Conservation (phyloP, 2,329 filamentous ascomycete species). For the Penicillium fuscoglaucum region DNA sequence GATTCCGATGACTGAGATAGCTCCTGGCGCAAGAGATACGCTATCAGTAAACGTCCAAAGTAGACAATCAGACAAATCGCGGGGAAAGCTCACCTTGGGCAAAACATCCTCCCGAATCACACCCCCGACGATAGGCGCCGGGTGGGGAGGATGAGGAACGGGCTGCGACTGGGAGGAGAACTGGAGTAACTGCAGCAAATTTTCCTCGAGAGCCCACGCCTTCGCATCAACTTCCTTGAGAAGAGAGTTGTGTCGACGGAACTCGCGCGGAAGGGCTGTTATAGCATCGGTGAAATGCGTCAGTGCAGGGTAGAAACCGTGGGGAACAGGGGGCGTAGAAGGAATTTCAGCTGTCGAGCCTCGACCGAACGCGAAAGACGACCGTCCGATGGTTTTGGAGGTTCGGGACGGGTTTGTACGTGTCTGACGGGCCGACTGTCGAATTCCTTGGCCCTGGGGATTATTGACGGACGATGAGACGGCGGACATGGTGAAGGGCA, state of each 20-base stretch:
- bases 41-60: slow-evolving; percentile 4
- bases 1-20: slow-evolving; percentile 34
- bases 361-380: slow-evolving; percentile 43
- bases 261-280: slow-evolving; percentile 87
- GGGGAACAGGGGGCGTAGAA: slow-evolving; percentile 36
- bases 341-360: slow-evolving; percentile 30
- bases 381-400: slow-evolving; percentile 47
- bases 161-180: slow-evolving; percentile 36
- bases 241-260: slow-evolving; percentile 91
- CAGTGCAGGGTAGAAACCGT: slow-evolving; percentile 64
- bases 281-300: slow-evolving; percentile 87
- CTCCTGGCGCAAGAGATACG: slow-evolving; percentile 24
- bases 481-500: slow-evolving; percentile 26
- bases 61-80: background rate
- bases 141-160: slow-evolving; percentile 36
- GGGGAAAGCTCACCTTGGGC: slow-evolving; percentile 28
- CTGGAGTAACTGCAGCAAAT: slow-evolving; percentile 71
- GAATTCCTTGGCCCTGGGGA: slow-evolving; percentile 33
- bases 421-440: slow-evolving; percentile 47
- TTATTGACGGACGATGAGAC: slow-evolving; percentile 29
- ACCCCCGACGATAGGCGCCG: slow-evolving; percentile 39
- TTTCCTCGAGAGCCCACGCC: slow-evolving; percentile 82
- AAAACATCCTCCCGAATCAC: slow-evolving; percentile 37
- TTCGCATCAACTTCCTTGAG: slow-evolving; percentile 98
- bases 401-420: slow-evolving; percentile 52